A percentile compares a stretch with the other conserved stretches of the same genome.
Evolutionary conservation across 139 green algal species (phyloP).

Genomic region (Tetradesmus lagerheimii): DNA sequence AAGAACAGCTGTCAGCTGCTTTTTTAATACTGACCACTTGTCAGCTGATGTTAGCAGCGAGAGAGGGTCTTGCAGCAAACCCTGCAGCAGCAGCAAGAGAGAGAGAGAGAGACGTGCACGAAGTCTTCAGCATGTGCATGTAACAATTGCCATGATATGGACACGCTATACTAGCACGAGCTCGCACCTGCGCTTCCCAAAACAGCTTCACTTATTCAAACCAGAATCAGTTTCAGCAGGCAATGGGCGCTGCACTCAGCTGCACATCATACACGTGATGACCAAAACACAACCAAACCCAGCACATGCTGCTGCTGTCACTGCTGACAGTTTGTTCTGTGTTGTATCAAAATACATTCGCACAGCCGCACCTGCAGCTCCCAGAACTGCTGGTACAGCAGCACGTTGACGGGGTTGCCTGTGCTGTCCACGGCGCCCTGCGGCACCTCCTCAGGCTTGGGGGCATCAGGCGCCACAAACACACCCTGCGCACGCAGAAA

Average conservation of each 20-base stretch:
- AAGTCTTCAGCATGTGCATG: background rate
- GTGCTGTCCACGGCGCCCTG: slow-evolving; percentile 60
- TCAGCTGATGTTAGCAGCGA: background rate
- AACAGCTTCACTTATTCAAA: slow-evolving; percentile 62
- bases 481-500: background rate
- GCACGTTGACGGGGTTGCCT: slow-evolving; percentile 65
- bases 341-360: background rate
- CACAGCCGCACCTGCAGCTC: slow-evolving; percentile 65
- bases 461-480: slow-evolving; percentile 13
- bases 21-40: slow-evolving; percentile 29
- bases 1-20: slow-evolving; percentile 9
- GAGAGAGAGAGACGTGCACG: background rate
- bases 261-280: background rate
- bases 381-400: slow-evolving; percentile 88
- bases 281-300: background rate
- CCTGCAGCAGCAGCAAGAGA: slow-evolving; percentile 26
- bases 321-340: background rate
- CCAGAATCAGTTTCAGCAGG: no score
- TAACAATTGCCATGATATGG: background rate
- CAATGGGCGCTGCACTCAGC: no score
- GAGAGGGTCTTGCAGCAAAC: slow-evolving; percentile 15
- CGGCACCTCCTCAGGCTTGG: slow-evolving; percentile 41
- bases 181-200: slow-evolving; percentile 75
- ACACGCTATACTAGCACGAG: background rate
- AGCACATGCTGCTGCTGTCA: background rate